These are phyloP conservation scores for Purpureocillium takamizusanense DNA, from an alignment of 2,329 filamentous ascomycete genomes.

Conservation along the genomic window DNA sequence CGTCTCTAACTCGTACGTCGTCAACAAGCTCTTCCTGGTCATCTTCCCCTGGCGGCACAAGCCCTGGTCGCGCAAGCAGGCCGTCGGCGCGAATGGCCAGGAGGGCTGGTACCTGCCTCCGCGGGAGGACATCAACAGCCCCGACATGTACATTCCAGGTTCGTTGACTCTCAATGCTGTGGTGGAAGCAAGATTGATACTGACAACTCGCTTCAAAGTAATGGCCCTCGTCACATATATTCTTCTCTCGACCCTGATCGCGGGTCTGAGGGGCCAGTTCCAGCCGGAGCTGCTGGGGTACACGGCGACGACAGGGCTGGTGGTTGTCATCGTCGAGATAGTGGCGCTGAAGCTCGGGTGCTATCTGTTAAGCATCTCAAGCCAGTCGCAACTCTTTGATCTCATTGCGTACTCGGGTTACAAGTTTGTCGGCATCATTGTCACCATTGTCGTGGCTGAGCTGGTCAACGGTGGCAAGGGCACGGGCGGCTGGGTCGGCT, in stretches of 20 bases:
- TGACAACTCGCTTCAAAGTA: constrained; percentile 34
- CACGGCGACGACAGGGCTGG: constrained; percentile 75
- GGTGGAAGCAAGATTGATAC: constrained; percentile 4
- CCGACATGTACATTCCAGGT: constrained; percentile 96
- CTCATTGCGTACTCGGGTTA: constrained; percentile 95
- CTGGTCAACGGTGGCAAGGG: constrained; percentile 69
- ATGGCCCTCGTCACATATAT: constrained; percentile 99
- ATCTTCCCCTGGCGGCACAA: constrained; percentile 97
- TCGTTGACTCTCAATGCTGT: constrained; percentile 8
- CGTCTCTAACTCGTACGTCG: constrained; percentile 93
- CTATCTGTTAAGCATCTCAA: constrained; percentile 88
- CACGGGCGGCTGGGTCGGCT: constrained; percentile 81
- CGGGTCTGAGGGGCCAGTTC: constrained; percentile 83
- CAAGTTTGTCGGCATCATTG: constrained; percentile 96
- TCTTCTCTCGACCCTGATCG: constrained; percentile 81
- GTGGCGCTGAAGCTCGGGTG: constrained; percentile 84
- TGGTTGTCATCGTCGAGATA: constrained; percentile 80
- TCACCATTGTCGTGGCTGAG: constrained; percentile 73
- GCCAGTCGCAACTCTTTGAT: constrained; percentile 87
- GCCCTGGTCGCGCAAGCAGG: constrained; percentile 90
- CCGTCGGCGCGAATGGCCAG: constrained; percentile 58
- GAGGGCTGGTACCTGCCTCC: constrained; percentile 80
- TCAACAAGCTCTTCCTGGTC: constrained; percentile 86
- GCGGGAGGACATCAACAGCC: constrained; percentile 91
- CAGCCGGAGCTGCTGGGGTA: constrained; percentile 88